These are phyloP conservation scores for Fomes fomentarius DNA, from an alignment of 1,284 basidiomycete species.

Conservation along the genomic window DNA sequence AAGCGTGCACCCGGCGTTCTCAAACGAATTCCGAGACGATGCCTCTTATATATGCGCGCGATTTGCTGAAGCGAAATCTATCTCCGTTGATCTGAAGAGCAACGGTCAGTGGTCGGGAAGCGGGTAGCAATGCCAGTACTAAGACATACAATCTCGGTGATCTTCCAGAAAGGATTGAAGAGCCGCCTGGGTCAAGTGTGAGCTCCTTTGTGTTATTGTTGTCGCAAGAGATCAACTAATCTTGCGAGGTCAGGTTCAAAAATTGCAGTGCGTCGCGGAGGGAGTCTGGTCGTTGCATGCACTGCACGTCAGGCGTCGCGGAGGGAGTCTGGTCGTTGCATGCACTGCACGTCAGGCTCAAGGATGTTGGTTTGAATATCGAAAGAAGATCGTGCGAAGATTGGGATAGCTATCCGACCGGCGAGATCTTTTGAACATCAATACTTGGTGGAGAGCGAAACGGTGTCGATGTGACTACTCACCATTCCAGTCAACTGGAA, in stretches of 20 bases:
- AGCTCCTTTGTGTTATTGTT: too few relatives aligned
- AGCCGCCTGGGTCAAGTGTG: constrained; percentile 16
- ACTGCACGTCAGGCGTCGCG: constrained; percentile 18
- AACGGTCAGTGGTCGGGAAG: not conserved
- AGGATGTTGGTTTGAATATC: constrained; percentile 14
- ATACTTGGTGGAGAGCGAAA: too few relatives aligned
- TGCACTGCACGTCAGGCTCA: constrained; percentile 10
- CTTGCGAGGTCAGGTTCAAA: constrained; percentile 23
- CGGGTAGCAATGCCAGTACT: too few relatives aligned
- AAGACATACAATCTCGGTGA: constrained; percentile 21
- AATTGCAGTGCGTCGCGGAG: constrained; percentile 11
- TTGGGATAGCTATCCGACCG: constrained; percentile 19
- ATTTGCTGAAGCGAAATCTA: constrained; percentile 5
- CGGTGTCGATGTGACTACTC: too few relatives aligned
- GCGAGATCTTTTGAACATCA: constrained; percentile 22
- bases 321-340: constrained; percentile 9
- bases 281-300: constrained; percentile 9
- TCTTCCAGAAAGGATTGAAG: constrained; percentile 25
- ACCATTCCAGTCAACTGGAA: constrained; percentile 25
- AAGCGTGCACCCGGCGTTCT: not conserved
- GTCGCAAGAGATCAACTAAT: too few relatives aligned
- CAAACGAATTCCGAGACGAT: constrained; percentile 9
- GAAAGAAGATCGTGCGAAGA: constrained; percentile 24
- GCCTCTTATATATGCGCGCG: constrained; percentile 5
- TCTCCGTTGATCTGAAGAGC: constrained; percentile 7